Conservation (phyloP, 75 land plant species). For the Cupressus sempervirens region DNA sequence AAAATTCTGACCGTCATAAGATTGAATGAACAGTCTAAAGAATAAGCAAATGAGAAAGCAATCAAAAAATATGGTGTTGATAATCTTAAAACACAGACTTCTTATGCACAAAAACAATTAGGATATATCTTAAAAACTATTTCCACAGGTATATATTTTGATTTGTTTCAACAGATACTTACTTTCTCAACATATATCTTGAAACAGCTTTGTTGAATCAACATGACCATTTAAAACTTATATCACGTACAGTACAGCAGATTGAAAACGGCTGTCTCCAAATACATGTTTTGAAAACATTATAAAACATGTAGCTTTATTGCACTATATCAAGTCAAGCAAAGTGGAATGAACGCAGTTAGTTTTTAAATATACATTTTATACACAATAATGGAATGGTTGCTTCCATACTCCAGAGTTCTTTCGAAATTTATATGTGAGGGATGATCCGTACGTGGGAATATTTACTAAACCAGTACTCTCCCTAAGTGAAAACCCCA, state of each 20-base stretch:
- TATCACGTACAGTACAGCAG: not conserved
- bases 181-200: not conserved
- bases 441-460: no score
- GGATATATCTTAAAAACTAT: no score
- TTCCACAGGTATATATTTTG: not conserved
- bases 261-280: not conserved
- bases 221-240: not conserved
- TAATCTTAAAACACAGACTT: not conserved
- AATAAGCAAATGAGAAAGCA: not conserved
- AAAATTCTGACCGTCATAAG: not conserved
- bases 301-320: not conserved
- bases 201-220: not conserved
- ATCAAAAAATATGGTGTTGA: not conserved
- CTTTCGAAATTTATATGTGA: no score
- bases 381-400: no score
- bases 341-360: no score
- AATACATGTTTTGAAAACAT: not conserved
- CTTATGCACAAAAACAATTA: not conserved
- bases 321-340: no score
- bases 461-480: not conserved
- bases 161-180: no score
- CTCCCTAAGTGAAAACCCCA: not conserved
- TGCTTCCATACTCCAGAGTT: no score
- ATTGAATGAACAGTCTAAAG: not conserved
- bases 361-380: no score